A percentile compares a stretch with the other conserved stretches of the same genome.
These are phyloP conservation scores for Solanum acaule DNA, from an alignment of 257 asterid species.

Conservation along the genomic window DNA sequence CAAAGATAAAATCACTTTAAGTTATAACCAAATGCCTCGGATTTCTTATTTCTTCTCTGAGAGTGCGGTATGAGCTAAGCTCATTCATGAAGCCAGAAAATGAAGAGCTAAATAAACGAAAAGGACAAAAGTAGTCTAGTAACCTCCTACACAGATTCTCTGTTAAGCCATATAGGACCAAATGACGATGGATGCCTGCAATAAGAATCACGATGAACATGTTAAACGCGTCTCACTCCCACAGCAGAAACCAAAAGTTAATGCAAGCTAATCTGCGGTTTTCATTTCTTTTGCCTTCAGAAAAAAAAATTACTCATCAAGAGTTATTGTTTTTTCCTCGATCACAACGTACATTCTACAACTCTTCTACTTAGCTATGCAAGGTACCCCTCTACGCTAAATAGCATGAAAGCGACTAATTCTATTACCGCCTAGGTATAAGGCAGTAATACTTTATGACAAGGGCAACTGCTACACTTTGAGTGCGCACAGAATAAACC, in stretches of 20 bases:
- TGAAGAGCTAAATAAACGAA: not conserved
- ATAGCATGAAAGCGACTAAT: no score
- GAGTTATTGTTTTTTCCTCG: no score
- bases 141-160: constrained; percentile 50
- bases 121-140: not conserved
- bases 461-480: no score
- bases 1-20: not conserved
- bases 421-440: no score
- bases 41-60: not conserved
- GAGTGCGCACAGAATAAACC: no score
- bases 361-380: not conserved
- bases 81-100: not conserved
- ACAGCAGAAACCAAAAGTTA: not conserved
- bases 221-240: not conserved
- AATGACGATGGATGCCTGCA: constrained; percentile 75
- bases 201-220: not conserved
- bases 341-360: no score
- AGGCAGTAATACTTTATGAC: no score
- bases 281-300: no score
- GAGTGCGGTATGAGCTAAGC: not conserved
- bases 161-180: constrained; percentile 32
- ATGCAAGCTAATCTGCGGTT: not conserved
- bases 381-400: not conserved
- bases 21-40: not conserved
- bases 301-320: no score